Percentiles rank a stretch among this genome's conserved stretches.
Conservation (phyloP, 495 filamentous ascomycete species). For the Cercophora samala region DNA sequence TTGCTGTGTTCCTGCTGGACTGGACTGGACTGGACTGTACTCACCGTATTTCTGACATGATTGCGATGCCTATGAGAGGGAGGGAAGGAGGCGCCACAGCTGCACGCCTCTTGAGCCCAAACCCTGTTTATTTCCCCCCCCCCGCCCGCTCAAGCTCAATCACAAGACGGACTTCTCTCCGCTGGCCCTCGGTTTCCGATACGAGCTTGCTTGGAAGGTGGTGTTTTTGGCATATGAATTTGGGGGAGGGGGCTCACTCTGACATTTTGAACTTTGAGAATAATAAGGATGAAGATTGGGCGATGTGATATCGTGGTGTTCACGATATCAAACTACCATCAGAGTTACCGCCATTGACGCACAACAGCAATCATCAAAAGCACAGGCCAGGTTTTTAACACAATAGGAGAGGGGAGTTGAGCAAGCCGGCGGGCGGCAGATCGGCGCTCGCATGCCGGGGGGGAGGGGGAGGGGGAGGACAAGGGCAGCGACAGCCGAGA, state of each 20-base stretch:
- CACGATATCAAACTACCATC: background rate
- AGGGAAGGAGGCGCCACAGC: background rate
- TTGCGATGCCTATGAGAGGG: background rate
- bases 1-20: background rate
- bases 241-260: background rate
- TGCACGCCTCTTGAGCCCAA: background rate
- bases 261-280: background rate
- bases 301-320: background rate
- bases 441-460: background rate
- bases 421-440: background rate
- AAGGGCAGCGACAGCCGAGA: background rate
- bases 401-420: too few relatives aligned
- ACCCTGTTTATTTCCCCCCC: background rate
- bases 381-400: background rate
- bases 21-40: too few relatives aligned
- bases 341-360: background rate
- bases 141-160: too few relatives aligned
- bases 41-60: background rate
- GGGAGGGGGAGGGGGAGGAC: background rate
- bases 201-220: background rate
- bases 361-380: background rate
- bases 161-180: background rate
- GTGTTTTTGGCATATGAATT: background rate
- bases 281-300: background rate
- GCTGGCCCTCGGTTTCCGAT: background rate